A percentile compares a stretch with the other conserved stretches of the same genome.
Evolutionary conservation across 2,329 filamentous ascomycete genomes (phyloP).

Genomic region (Aaosphaeria arxii): DNA sequence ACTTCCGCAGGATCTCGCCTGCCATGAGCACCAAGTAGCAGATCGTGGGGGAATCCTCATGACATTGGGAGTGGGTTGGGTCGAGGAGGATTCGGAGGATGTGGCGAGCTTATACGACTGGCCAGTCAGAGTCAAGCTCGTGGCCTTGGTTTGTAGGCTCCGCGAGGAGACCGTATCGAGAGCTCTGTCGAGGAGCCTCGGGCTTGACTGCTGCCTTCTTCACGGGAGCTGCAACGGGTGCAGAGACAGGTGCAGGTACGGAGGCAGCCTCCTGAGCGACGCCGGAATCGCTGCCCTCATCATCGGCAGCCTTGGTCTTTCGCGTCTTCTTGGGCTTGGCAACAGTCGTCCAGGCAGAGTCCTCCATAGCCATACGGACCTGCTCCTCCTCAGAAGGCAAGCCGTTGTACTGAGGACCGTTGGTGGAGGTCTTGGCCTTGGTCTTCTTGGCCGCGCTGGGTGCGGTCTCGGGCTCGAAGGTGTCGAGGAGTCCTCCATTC

Average conservation of each 20-base stretch:
- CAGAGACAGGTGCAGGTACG: slow-evolving; percentile 16
- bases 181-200: slow-evolving; percentile 27
- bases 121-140: slow-evolving; percentile 41
- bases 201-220: slow-evolving; percentile 4
- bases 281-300: slow-evolving; percentile 26
- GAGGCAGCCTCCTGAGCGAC: slow-evolving; percentile 12
- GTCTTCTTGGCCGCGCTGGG: slow-evolving; percentile 16
- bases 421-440: slow-evolving; percentile 40
- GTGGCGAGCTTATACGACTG: slow-evolving; percentile 30
- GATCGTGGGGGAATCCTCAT: too few species aligned
- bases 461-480: slow-evolving; percentile 42
- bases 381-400: slow-evolving; percentile 62
- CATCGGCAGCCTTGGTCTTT: slow-evolving; percentile 48
- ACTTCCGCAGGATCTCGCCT: too few species aligned
- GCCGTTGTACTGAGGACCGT: slow-evolving; percentile 42
- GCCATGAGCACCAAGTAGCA: too few species aligned
- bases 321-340: slow-evolving; percentile 55
- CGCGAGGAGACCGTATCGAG: slow-evolving; percentile 28
- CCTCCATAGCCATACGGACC: slow-evolving; percentile 50
- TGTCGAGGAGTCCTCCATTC: slow-evolving; percentile 45
- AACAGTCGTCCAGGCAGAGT: slow-evolving; percentile 61
- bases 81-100: too few species aligned
- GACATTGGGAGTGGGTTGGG: too few species aligned
- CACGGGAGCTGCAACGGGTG: neutral
- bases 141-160: slow-evolving; percentile 24